These are phyloP conservation scores for Lipomyces spencermartinsiae DNA, from an alignment of 805 yeast genomes.

Conservation along the genomic window DNA sequence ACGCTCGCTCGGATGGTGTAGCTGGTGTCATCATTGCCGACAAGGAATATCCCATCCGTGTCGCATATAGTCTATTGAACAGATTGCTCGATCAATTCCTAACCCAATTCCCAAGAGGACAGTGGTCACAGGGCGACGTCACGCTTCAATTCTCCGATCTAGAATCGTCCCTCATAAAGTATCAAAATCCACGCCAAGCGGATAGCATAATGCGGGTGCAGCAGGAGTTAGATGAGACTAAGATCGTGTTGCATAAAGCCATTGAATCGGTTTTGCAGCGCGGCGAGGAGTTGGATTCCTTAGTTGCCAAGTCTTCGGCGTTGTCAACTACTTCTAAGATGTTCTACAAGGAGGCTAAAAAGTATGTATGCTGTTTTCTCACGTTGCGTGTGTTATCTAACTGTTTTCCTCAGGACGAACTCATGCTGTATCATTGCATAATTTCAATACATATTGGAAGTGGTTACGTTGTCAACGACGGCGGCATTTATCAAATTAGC, in stretches of 20 bases:
- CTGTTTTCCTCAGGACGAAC: constrained; percentile 55
- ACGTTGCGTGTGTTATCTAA: neutral
- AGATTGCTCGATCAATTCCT: constrained; percentile 90
- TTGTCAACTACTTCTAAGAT: constrained; percentile 84
- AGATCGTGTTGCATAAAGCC: constrained; percentile 93
- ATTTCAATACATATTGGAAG: constrained; percentile 24
- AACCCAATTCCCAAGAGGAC: constrained; percentile 73
- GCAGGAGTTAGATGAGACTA: constrained; percentile 96
- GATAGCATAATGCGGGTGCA: constrained; percentile 97
- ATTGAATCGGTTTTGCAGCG: constrained; percentile 92
- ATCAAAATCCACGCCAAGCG: constrained; percentile 97
- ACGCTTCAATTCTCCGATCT: constrained; percentile 61
- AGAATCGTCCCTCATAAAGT: constrained; percentile 73
- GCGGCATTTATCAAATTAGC: neutral
- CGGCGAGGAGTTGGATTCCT: constrained; percentile 92
- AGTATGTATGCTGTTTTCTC: constrained; percentile 45
- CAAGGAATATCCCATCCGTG: constrained; percentile 95
- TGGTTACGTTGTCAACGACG: neutral
- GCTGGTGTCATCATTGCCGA: constrained; percentile 93
- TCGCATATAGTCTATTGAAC: constrained; percentile 91
- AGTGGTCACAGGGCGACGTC: constrained; percentile 57
- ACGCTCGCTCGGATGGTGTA: constrained; percentile 85
- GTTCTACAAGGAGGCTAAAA: constrained; percentile 97
- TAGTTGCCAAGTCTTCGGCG: constrained; percentile 95
- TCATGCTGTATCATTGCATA: constrained; percentile 83